phyloP scores from a whole-genome alignment of 352 stramenopile species.

The Phytophthora sansomeana region DNA sequence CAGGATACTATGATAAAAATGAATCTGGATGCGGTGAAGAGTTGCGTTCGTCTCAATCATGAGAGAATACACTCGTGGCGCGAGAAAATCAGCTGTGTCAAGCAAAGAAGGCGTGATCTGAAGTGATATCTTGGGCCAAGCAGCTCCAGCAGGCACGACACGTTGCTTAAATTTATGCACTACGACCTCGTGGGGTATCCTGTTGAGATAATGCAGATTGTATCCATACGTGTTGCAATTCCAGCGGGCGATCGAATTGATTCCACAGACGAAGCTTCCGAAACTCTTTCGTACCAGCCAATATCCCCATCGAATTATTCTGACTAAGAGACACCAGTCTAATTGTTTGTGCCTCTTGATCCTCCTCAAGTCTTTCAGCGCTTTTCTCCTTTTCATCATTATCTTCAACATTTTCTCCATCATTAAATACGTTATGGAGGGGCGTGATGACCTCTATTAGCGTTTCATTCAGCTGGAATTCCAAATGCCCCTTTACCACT shows the following conservation, averaged over 20 bases:
- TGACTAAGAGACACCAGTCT: constrained; percentile 25
- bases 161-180: constrained; percentile 42
- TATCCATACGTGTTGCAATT: constrained; percentile 57
- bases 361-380: not conserved
- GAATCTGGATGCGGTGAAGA: constrained; percentile 38
- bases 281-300: constrained; percentile 30
- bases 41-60: constrained; percentile 57
- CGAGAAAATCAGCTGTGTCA: constrained; percentile 5
- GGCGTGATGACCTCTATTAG: constrained; percentile 38
- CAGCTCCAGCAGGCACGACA: constrained; percentile 25
- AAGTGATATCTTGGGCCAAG: constrained; percentile 44
- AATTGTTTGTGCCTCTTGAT: constrained; percentile 8
- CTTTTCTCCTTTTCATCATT: constrained; percentile 5
- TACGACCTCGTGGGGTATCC: constrained; percentile 31
- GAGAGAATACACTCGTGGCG: constrained; percentile 31
- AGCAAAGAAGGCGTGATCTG: constrained; percentile 29
- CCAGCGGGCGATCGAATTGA: constrained; percentile 48
- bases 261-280: constrained; percentile 44
- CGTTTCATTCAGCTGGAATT: constrained; percentile 45
- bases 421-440: constrained; percentile 30
- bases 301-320: constrained; percentile 17
- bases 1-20: constrained; percentile 52
- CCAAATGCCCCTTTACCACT: constrained; percentile 36
- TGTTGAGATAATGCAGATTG: constrained; percentile 2
- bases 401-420: constrained; percentile 5